These are phyloP conservation scores for Lodderomyces jiufengensis DNA, from an alignment of 1,139 yeast genomes.

Conservation along the genomic window DNA sequence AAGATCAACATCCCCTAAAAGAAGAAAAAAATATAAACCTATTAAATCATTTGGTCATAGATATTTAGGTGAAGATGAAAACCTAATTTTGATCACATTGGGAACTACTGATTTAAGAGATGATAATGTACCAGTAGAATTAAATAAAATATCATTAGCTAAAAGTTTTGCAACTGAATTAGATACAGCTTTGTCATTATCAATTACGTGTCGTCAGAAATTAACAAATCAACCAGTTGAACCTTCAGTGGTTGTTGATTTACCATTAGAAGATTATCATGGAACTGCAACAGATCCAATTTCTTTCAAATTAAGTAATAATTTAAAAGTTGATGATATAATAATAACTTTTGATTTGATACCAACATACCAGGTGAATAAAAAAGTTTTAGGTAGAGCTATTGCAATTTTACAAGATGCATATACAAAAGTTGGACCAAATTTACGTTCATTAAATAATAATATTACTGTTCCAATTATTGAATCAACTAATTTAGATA, in stretches of 20 bases:
- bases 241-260: conserved; percentile 68
- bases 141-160: conserved; percentile 70
- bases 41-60: conserved; percentile 87
- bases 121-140: conserved; percentile 56
- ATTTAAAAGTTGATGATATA: conserved; percentile 51
- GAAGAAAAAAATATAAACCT: conserved; percentile 37
- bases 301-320: conserved; percentile 59
- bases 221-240: conserved; percentile 45
- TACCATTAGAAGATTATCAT: conserved; percentile 79
- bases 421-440: conserved; percentile 66
- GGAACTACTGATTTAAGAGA: conserved; percentile 83
- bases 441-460: conserved; percentile 66
- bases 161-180: conserved; percentile 77
- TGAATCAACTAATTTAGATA: conserved; percentile 66
- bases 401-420: conserved; percentile 68
- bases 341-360: conserved; percentile 78
- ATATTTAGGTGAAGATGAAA: conserved; percentile 60
- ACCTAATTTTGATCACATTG: conserved; percentile 70
- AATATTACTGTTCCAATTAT: conserved; percentile 74
- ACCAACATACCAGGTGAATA: conserved; percentile 70
- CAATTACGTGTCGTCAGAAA: conserved; percentile 54
- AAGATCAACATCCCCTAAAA: conserved; percentile 30
- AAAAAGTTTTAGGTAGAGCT: conserved; percentile 75
- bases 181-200: conserved; percentile 82
- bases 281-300: conserved; percentile 82